Evolutionary conservation across 1,139 yeast genomes (phyloP), one percentile per base, ranked within the genome.

Genomic region (Kodamaea derodonti): DNA sequence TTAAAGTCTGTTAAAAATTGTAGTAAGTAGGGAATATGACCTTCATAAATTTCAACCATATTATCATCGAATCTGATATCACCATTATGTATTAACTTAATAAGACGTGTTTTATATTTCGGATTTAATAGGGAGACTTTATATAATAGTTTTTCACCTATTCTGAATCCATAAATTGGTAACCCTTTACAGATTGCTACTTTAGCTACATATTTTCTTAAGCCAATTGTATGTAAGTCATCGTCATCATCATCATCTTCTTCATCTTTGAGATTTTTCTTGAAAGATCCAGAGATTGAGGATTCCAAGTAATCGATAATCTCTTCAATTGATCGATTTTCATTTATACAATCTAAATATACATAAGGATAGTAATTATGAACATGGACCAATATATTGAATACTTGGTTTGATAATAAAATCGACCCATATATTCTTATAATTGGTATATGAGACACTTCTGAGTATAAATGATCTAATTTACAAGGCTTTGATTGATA

Each of bases 301-400:
- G 24, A 14, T 27, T 43, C 47, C 20, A 43, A 28, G 11, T 34
- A 29, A 20, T 29, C 17, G 5, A 36, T 27, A 6, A 40, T 27
- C 5, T 25, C 24, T 7, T 20, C 25, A n/a, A 28, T 20, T 4
- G 36, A 30, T 9, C 6, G 10, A 20, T 28, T 17, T 20, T 17
- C 14, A 23, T 32, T 34, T 3, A 51, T 35, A 28, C 58, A 82
- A 27, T 77, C 78, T 3, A 90, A 65, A 50, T 74, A 88, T 6
- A 92, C 48, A 51, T 92, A 92, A 0, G 97, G 98, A 45, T 70
- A 85, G 16, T 76, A 76, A 35, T 94, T 92, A 60, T 90, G 97
- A 9, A 94, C 65, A 54, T 92, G 97, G 1, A 84, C 50, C 20
- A 69, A 40, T 0, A 61, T 48, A 40, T 65, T 62, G 43, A 32